Evolutionary conservation across 352 stramenopile species (phyloP), one percentile per base, ranked within the genome.

Genomic region (Phytophthora megakarya): DNA sequence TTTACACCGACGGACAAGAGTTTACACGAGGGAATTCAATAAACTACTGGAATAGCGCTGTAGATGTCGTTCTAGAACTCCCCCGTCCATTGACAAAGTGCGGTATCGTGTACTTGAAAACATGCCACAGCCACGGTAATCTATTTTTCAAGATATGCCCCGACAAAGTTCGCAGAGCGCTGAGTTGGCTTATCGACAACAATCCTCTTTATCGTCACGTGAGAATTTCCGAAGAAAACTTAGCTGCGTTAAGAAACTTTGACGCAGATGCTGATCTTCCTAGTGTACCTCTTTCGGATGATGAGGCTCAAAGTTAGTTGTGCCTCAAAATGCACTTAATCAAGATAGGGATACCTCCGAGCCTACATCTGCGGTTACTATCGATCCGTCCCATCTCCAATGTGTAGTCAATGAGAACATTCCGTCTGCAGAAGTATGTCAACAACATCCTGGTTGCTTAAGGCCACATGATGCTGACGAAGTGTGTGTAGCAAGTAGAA

Each of bases 1-100:
- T 61, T 0, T 61, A 61, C 21, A 12, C 13, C 1, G 35, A 67
- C 6, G 23, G 44, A 0, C 59, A 67, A 33, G 59, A 57, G 11
- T 67, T 67, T 50, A 56, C 59, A 2, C 35, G 43, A 3, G 43
- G 49, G 6, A 61, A 67, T 11, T 8, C 49, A 3, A 40, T 61
- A 2, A 56, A 61, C 13, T 61, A 67, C 11, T 61, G 59, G 42
- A 61, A 67, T 32, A 3, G 48, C 23, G 23, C 28, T 23, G 30
- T 37, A 2, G 18, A 59, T 21, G 19, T 40, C 4, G 25, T 21
- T 2, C 23, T 15, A 2, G 35, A 47, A 13, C 23, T 67, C 0
- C 48, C 58, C 6, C 15, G 48, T 9, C 39, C 58, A 5, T 10
- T 66, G 0, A 22, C 4, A 0, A 32, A 54, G 7, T 51, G 40